phyloP scores from a whole-genome alignment of 2,329 filamentous ascomycete genomes.

The Sporothrix euskadiensis region DNA sequence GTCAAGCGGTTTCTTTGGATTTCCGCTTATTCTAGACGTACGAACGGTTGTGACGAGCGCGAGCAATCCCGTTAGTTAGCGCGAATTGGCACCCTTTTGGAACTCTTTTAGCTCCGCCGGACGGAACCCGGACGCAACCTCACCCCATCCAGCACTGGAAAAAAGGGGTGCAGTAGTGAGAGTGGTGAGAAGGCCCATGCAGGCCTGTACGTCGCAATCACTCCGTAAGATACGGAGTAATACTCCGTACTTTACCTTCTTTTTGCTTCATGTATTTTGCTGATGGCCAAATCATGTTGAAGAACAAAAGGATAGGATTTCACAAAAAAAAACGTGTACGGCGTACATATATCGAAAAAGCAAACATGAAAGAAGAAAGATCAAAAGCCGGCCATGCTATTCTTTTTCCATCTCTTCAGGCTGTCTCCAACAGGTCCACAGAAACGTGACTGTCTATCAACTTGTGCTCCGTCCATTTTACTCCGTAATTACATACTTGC shows the following conservation, averaged over 20 bases:
- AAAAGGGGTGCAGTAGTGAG: background rate
- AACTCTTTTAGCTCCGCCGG: background rate
- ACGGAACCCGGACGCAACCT: slow-evolving; percentile 10
- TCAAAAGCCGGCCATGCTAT: background rate
- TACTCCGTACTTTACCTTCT: no score
- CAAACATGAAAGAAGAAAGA: background rate
- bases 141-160: slow-evolving; percentile 4
- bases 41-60: background rate
- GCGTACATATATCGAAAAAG: background rate
- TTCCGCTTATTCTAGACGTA: background rate
- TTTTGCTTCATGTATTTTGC: background rate
- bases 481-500: background rate
- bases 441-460: background rate
- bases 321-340: background rate
- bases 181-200: background rate
- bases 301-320: background rate
- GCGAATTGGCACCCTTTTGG: background rate
- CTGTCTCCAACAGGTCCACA: background rate
- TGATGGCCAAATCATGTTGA: background rate
- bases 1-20: background rate
- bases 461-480: background rate
- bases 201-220: background rate
- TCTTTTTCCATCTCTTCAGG: background rate
- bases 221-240: no score
- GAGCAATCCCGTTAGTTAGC: background rate